These are phyloP conservation scores for Suillus brevipes DNA, from an alignment of 768 basidiomycete species.

Conservation along the genomic window DNA sequence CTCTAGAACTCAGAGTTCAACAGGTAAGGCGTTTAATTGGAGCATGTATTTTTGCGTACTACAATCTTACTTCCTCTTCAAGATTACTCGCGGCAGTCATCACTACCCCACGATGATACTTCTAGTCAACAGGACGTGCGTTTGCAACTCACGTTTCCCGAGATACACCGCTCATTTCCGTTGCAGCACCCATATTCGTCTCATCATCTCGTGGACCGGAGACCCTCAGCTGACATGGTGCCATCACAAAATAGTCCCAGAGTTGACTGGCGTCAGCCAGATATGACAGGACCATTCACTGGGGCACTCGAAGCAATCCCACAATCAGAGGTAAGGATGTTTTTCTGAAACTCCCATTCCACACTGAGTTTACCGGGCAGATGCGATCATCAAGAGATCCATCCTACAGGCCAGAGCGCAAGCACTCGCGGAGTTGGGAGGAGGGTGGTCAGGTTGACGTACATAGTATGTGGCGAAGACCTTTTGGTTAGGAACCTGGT, in stretches of 20 bases:
- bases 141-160: constrained; percentile 17
- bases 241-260: constrained; percentile 34
- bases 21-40: constrained; percentile 25
- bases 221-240: constrained; percentile 34
- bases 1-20: constrained; percentile 36
- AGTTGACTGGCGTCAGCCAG: constrained; percentile 35
- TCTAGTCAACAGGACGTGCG: constrained; percentile 37
- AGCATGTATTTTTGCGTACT: constrained; percentile 15
- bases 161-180: constrained; percentile 21
- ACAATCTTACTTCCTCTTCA: constrained; percentile 19
- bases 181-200: constrained; percentile 30
- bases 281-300: constrained; percentile 31
- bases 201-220: constrained; percentile 34
- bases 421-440: constrained; percentile 67
- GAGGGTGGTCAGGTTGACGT: constrained; percentile 41
- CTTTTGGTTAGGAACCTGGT: constrained; percentile 14
- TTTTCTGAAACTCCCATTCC: constrained; percentile 14
- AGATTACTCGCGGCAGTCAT: constrained; percentile 35
- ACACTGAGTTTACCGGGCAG: constrained; percentile 35
- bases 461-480: constrained; percentile 22
- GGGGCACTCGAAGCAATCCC: constrained; percentile 32
- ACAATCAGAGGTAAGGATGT: constrained; percentile 33
- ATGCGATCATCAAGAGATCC: constrained; percentile 39
- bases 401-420: constrained; percentile 45
- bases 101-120: constrained; percentile 31